Base-by-base conservation (phyloP, 1,284 basidiomycete species). In the Mycena sp. region DNA sequence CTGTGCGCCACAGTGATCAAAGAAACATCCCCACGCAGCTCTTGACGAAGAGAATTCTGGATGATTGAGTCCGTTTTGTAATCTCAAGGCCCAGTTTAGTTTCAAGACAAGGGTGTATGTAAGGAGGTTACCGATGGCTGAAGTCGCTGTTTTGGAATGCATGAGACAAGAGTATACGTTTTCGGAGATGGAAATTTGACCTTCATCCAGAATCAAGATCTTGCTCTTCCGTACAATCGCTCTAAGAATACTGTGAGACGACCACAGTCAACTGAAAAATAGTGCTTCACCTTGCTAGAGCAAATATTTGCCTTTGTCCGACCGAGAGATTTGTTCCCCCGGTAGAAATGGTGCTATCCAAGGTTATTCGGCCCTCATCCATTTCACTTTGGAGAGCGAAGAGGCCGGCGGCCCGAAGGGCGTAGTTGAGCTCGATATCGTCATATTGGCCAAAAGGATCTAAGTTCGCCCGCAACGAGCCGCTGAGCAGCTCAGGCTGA, bases 401-500 rank as follows among this genome's bases (percentile, higher is more conserved):
- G 1, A 91, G 78, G 0, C 89, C 89, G 4, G 89, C 84, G 25
- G 88, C 81, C n/a, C 85, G 84, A 2, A 92, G 79, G 1, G 90
- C 87, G 69, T 83, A 82, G 71, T 89, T 89, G 61, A 91, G 80
- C 6, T 81, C 82, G 1, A 87, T 86, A 78, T 96, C 94, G 65
- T 94, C 91, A 77, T 91, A 85, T 77, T 92, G 86, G 9, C 86
- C 87, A 78, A 95, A 95, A 0, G 94, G 94, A 77, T 92, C 91
- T 13, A 93, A 77, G 77, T 91, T 91, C 63, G 86, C 80, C 14
- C 89, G 83, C 37, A 91, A 78, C 0, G 86, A 85, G 16, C 89
- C 91, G 70, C 86, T 87, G 59, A 93, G 80, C 0, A 92, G 83
- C 73, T 92, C 91, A 10, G 94, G 93, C 86, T 90, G 67, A 22